Percentiles rank a stretch among this genome's conserved stretches.
phyloP scores from a whole-genome alignment of 2,329 filamentous ascomycete genomes.

The Neofusicoccum cordaticola region DNA sequence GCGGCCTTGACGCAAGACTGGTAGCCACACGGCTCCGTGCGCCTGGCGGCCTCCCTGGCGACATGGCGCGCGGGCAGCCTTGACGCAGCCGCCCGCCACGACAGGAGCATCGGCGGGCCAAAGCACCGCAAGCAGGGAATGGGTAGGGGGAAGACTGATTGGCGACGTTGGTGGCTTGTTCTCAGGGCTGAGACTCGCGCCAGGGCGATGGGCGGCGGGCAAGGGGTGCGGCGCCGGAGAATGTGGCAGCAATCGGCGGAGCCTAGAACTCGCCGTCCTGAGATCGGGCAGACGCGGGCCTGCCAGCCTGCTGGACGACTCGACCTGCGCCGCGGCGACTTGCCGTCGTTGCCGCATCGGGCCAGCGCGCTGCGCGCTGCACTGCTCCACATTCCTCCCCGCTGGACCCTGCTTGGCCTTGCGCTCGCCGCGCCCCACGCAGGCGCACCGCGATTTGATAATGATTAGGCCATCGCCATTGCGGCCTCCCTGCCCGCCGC shows the following conservation, averaged over 20 bases:
- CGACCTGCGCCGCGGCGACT: background rate
- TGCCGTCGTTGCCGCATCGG: background rate
- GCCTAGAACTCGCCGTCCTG: background rate
- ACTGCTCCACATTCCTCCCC: background rate
- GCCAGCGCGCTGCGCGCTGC: background rate
- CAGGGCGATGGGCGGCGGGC: background rate
- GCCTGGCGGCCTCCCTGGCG: background rate
- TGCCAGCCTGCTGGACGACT: too few relatives aligned
- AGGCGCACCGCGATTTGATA: background rate
- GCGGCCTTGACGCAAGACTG: background rate
- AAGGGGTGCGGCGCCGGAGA: too few relatives aligned
- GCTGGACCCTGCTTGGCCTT: background rate
- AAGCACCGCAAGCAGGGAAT: background rate
- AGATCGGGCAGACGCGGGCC: background rate
- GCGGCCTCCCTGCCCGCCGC: background rate
- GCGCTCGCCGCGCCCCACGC: too few relatives aligned
- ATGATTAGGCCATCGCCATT: background rate
- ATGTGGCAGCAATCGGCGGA: background rate
- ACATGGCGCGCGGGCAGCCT: background rate
- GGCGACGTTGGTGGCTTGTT: background rate
- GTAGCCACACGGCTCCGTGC: background rate
- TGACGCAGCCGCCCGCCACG: background rate
- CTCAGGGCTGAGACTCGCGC: background rate
- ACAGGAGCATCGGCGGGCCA: background rate
- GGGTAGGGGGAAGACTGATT: background rate